Conservation (phyloP, 495 filamentous ascomycete species). For the Lentithecium fluviatile region DNA sequence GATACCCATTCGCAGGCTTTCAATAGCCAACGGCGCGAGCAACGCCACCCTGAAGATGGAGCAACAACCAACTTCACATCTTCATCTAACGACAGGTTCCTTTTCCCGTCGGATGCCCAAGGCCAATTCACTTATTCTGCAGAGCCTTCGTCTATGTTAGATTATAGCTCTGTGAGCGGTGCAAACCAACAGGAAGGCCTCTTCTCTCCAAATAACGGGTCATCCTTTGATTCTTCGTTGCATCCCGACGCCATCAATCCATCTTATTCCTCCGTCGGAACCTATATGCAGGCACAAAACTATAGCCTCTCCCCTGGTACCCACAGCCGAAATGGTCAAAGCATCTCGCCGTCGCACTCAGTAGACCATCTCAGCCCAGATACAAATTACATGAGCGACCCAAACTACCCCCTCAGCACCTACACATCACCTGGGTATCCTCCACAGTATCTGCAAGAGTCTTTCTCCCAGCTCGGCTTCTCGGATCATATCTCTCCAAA, state of each 20-base stretch:
- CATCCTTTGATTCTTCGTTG: slow-evolving; percentile 31
- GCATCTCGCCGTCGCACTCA: slow-evolving; percentile 32
- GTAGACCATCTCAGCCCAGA: slow-evolving; percentile 34
- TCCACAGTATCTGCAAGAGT: slow-evolving; percentile 26
- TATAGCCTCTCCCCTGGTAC: slow-evolving; percentile 20
- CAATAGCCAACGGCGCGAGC: slow-evolving; percentile 24
- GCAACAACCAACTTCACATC: slow-evolving; percentile 19
- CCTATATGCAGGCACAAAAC: slow-evolving; percentile 14
- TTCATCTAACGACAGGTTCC: slow-evolving; percentile 7
- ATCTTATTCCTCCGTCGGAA: slow-evolving; percentile 20
- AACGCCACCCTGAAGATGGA: slow-evolving; percentile 24
- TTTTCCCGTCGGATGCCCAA: slow-evolving; percentile 16
- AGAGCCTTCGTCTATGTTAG: slow-evolving; percentile 29
- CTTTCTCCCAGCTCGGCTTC: slow-evolving; percentile 17
- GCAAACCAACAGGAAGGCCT: slow-evolving; percentile 6
- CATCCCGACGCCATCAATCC: slow-evolving; percentile 27
- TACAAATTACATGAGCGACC: slow-evolving; percentile 26
- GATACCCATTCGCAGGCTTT: slow-evolving; percentile 26
- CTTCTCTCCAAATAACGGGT: slow-evolving; percentile 29
- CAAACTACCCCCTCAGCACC: slow-evolving; percentile 24
- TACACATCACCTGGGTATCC: slow-evolving; percentile 27
- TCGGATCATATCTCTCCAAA: not conserved
- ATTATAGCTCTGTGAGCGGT: slow-evolving; percentile 22
- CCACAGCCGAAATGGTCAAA: slow-evolving; percentile 24
- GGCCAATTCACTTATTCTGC: slow-evolving; percentile 27